Evolutionary conservation across 306 rosid genomes (phyloP).

Genomic region (Psophocarpus tetragonolobus): DNA sequence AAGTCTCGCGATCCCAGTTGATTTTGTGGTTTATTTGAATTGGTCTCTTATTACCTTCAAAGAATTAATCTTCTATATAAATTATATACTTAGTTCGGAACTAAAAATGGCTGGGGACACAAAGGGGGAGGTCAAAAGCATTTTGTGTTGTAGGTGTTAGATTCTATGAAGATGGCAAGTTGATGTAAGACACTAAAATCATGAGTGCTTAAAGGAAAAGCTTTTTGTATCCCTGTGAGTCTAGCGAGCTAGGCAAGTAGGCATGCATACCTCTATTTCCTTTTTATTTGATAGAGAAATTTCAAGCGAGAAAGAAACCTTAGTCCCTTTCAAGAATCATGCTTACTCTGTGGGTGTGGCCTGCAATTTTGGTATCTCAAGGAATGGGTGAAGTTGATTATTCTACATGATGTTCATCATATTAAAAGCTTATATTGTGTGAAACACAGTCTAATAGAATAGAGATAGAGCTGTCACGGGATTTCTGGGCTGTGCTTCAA

Average conservation of each 20-base stretch:
- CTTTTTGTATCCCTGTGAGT: background rate
- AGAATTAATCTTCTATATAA: background rate
- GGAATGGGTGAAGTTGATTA: conserved; percentile 22
- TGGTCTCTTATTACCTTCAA: too few relatives aligned
- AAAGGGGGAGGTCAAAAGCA: background rate
- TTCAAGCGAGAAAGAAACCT: conserved; percentile 13
- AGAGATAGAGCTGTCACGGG: conserved; percentile 42
- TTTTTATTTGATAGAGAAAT: conserved; percentile 34
- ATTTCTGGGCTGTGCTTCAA: conserved; percentile 37
- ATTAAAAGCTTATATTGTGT: conserved; percentile 21
- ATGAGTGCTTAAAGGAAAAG: background rate
- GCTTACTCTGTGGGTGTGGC: conserved; percentile 8
- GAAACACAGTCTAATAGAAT: background rate
- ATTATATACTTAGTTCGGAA: background rate
- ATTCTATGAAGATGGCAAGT: background rate
- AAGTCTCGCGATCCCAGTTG: too few relatives aligned
- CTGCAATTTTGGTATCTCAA: conserved; percentile 31
- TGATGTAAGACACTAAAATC: background rate
- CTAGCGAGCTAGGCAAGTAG: too few relatives aligned
- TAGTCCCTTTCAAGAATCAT: conserved; percentile 34
- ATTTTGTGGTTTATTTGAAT: too few relatives aligned
- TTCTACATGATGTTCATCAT: background rate
- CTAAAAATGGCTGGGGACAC: background rate
- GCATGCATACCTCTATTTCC: background rate
- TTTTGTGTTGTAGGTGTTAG: background rate